Percentiles rank a stretch among this genome's conserved stretches.
phyloP scores from a whole-genome alignment of 2,329 filamentous ascomycete genomes.

The Talaromyces sp. region DNA sequence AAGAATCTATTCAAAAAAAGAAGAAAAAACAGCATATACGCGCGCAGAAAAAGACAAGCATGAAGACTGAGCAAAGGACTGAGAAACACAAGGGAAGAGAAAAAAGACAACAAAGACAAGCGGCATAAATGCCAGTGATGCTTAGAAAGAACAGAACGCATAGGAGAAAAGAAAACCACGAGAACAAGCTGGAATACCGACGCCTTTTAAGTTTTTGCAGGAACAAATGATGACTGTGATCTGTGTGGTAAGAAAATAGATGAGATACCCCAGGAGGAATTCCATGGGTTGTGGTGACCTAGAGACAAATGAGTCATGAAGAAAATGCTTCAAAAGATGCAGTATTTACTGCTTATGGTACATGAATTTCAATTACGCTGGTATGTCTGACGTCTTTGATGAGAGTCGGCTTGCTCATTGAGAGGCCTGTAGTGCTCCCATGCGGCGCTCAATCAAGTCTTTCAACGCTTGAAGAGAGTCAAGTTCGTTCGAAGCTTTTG shows the following conservation, averaged over 20 bases:
- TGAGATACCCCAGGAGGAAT: not conserved
- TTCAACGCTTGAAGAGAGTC: constrained; percentile 31
- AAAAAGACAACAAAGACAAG: not conserved
- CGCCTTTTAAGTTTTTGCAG: not conserved
- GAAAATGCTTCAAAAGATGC: not conserved
- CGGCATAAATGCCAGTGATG: not conserved
- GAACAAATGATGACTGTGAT: not conserved
- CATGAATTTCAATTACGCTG: not conserved
- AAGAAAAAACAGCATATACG: not conserved
- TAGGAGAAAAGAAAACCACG: not conserved
- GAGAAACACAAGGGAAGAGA: not conserved
- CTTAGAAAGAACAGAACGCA: not conserved
- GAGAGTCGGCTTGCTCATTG: not conserved
- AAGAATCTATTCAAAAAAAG: not conserved
- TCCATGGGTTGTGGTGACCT: not conserved
- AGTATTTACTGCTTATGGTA: not conserved
- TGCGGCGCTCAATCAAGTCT: constrained; percentile 30
- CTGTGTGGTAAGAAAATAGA: not conserved
- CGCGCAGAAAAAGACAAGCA: not conserved
- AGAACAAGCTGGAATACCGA: not conserved
- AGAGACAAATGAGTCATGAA: not conserved
- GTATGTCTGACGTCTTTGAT: not conserved
- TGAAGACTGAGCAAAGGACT: not conserved
- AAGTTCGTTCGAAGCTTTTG: constrained; percentile 28
- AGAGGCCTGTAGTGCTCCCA: constrained; percentile 22